Evolutionary conservation across 192 early-diverging fungal species (phyloP).

Genomic region (Umbelopsis isabellina): DNA sequence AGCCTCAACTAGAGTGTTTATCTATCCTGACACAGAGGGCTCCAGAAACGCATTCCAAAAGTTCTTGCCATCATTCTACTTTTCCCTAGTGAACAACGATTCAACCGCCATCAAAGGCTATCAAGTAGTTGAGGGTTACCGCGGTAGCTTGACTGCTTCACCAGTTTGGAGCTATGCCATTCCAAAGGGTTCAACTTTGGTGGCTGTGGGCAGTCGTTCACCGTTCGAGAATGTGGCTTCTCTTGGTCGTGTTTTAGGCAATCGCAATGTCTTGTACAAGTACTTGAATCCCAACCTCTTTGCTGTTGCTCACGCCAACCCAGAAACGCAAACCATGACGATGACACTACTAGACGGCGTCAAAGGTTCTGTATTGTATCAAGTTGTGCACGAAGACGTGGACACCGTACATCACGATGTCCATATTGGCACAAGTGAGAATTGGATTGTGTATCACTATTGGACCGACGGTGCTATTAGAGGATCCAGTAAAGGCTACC

Average conservation of each 20-base stretch:
- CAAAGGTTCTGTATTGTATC: constrained; percentile 81
- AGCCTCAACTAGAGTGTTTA: constrained; percentile 45
- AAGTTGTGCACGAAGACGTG: constrained; percentile 63
- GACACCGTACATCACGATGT: constrained; percentile 54
- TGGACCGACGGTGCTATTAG: constrained; percentile 73
- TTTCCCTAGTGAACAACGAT: constrained; percentile 59
- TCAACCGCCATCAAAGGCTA: constrained; percentile 59
- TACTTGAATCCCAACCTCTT: constrained; percentile 95
- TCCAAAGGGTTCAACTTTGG: constrained; percentile 54
- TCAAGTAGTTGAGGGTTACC: constrained; percentile 51
- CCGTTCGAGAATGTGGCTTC: constrained; percentile 73
- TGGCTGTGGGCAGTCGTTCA: constrained; percentile 4
- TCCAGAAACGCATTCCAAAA: constrained; percentile 58
- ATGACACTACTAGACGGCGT: constrained; percentile 90
- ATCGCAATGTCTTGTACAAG: constrained; percentile 98
- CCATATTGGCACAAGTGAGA: constrained; percentile 79
- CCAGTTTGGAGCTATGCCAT: constrained; percentile 59
- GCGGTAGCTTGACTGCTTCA: constrained; percentile 46
- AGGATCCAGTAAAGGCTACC: constrained; percentile 55
- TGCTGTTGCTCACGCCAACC: constrained; percentile 68
- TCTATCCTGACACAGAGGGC: constrained; percentile 68
- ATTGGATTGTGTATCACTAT: constrained; percentile 86
- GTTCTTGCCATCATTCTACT: constrained; percentile 63
- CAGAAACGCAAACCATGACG: constrained; percentile 47
- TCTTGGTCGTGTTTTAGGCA: constrained; percentile 89